Evolutionary conservation across 2,329 filamentous ascomycete species (phyloP), one percentile per base, ranked within the genome.

Genomic region (Claviceps digitariae): DNA sequence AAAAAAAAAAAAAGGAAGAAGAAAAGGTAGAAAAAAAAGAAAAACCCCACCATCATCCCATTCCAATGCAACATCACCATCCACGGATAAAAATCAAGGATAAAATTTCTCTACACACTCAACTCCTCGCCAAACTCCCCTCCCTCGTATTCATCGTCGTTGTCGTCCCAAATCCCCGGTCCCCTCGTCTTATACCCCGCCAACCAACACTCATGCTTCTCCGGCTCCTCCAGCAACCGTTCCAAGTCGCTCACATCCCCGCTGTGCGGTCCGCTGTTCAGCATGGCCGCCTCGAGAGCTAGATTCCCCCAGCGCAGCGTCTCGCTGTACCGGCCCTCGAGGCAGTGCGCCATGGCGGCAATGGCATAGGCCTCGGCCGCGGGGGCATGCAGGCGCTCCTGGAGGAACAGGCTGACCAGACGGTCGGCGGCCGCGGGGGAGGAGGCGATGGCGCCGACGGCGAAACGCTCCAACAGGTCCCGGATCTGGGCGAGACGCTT

Each of bases 301-400:
- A 70, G 55, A 1, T 61, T 56, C 13, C 69, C 71, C 55, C 69
- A 69, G 59, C 66, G 66, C 34, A 64, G 63, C 17, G 71, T 69
- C 27, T 60, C 52, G 69, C 67, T 70, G 31, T 66, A 62, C 53
- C 70, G 67, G 25, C 72, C 72, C 5, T 60, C 60, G 7, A 64
- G 67, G 58, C 68, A 73, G 54, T 63, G 67, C 59, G 70, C 66
- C 20, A 70, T 57, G 40, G 71, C 70, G 21, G 70, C 67, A 34
- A 66, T 61, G 45, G 62, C 59, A 56, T 69, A 70, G 12, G 67
- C 68, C 58, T 69, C 67, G 53, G 65, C 60, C 40, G 67, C 54
- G 48, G 59, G 50, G 5, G 62, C 60, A 60, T 67, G 64, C 23
- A 73, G 60, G 38, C 64, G 60, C 63, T 74, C 71, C 60, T 70